Base-by-base conservation (phyloP, 148 eudicot species). In the Selenicereus undatus region DNA sequence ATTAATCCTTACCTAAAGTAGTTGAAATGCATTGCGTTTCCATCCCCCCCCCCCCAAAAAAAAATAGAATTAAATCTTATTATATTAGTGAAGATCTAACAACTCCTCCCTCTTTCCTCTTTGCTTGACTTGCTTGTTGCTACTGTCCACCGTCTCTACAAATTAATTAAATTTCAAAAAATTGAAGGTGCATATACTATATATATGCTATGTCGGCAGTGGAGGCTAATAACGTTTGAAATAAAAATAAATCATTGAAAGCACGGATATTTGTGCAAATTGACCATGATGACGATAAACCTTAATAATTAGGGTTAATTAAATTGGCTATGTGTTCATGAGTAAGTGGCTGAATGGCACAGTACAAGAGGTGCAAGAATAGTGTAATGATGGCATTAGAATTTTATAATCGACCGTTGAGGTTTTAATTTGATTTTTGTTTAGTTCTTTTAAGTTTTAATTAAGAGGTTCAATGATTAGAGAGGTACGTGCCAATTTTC, bases 161-260 rank as follows among this genome's bases (percentile, higher is more conserved):
- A 36, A 72, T 72, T 72, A 72, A 66, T 26, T 72, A 32, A 71
- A 3, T 71, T 74, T 74, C 27, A 36, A n/a, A 32, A 72, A 72
- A 18, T 72, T 32, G 48, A 72, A 72, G 75, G 32, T 35, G 75
- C 75, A 48, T 48, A 14, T 48, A 10, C 52, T 48, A 11, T 11
- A 12, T 48, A 48, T 72, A n/a, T 35, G 54, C 29, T 36, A 73
- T 73, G 76, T 73, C 76, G 54, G 76, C 76, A 73, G 18, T 42
- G 29, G n/a, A 30, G 24, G 50, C 76, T 42, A 73, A 71, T 39
- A 7, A 20, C 17, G 27, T 11, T 73, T 1, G 32, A 18, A 71
- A 20, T 2, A 32, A 32, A 32, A 32, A 32, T 32, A 32, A 32
- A 32, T 83, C 81, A 83, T 83, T 83, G 85, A 73, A 26, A 68